Percentiles rank a stretch among this genome's conserved stretches.
Evolutionary conservation across 2,329 filamentous ascomycete genomes (phyloP).

Genomic region (Sclerotinia spermophila): DNA sequence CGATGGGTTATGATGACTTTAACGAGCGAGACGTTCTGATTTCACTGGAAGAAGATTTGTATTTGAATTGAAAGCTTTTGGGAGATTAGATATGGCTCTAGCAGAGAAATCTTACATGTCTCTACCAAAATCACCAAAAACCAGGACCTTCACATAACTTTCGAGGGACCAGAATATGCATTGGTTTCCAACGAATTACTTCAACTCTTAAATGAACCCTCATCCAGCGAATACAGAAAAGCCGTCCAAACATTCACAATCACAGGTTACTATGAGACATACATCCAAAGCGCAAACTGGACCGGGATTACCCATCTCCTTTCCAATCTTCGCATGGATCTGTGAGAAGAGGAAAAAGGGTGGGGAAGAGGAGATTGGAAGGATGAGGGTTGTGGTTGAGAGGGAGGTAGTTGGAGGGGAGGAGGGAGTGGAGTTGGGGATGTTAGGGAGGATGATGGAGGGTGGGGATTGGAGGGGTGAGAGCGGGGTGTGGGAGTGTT

Average conservation of each 20-base stretch:
- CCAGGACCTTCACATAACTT: not conserved
- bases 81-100: not conserved
- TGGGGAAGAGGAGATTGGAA: not conserved
- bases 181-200: not conserved
- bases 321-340: not conserved
- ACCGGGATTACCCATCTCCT: not conserved
- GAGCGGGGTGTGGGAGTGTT: not conserved
- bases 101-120: not conserved
- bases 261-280: not conserved
- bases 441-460: not conserved
- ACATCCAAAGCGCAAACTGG: not conserved
- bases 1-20: not conserved
- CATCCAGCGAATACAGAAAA: not conserved
- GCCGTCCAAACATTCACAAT: not conserved
- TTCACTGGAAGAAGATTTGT: not conserved
- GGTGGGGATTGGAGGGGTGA: not conserved
- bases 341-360: not conserved
- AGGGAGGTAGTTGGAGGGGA: not conserved
- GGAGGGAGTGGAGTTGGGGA: not conserved
- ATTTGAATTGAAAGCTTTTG: not conserved
- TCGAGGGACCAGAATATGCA: not conserved
- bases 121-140: not conserved
- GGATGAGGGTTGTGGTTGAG: not conserved
- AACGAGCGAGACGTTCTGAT: not conserved
- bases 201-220: not conserved